These are phyloP conservation scores for Yamadazyma dendronema DNA, from an alignment of 1,139 yeast genomes.

Conservation along the genomic window DNA sequence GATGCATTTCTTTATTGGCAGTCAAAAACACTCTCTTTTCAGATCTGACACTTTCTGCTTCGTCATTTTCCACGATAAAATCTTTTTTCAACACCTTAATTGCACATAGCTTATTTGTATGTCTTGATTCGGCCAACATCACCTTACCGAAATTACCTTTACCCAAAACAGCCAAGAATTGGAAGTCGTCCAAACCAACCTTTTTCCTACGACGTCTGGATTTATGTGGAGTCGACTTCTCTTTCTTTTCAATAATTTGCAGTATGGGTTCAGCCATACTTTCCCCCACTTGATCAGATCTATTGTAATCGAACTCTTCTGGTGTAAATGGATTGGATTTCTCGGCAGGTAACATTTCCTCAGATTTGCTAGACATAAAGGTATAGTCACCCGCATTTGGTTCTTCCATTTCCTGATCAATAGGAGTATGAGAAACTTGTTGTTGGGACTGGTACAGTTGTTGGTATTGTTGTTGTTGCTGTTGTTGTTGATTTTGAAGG, in stretches of 20 bases:
- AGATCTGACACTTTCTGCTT: constrained; percentile 90
- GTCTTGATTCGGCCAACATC: constrained; percentile 91
- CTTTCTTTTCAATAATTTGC: constrained; percentile 6
- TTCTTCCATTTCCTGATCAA: constrained; percentile 9
- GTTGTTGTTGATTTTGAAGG: constrained; percentile 10
- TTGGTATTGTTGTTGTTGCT: constrained; percentile 15
- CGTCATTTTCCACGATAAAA: constrained; percentile 91
- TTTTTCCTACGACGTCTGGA: constrained; percentile 52
- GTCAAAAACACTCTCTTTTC: constrained; percentile 90
- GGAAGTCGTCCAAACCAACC: constrained; percentile 92
- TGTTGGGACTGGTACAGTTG: constrained; percentile 11
- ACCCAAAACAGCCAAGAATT: constrained; percentile 89
- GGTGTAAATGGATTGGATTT: constrained; percentile 5
- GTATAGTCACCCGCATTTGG: constrained; percentile 20
- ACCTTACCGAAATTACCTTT: constrained; percentile 98
- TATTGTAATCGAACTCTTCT: constrained; percentile 5
- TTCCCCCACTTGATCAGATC: constrained; percentile 2
- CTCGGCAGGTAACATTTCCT: constrained; percentile 12
- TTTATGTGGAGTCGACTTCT: constrained; percentile 21
- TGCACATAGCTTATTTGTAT: constrained; percentile 77
- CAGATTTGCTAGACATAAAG: constrained; percentile 20
- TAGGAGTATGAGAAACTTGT: constrained; percentile 1
- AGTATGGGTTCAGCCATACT: not conserved
- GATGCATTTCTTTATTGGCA: constrained; percentile 89
- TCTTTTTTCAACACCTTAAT: constrained; percentile 94